phyloP scores from a whole-genome alignment of 441 rosid genomes.

The Syzygium malaccense region DNA sequence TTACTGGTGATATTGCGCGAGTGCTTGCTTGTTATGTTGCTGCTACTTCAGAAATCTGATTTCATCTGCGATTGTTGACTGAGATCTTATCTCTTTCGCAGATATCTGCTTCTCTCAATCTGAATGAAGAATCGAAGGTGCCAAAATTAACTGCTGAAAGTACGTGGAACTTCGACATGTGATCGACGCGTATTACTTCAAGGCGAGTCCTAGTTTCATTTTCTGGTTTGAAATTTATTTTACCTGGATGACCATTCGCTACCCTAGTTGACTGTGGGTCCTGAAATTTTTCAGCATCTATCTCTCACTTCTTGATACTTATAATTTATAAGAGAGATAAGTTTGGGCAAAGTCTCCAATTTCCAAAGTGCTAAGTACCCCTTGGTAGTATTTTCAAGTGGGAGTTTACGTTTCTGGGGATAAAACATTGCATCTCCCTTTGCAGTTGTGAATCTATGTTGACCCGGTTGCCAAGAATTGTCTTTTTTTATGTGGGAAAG shows the following conservation, averaged over 20 bases:
- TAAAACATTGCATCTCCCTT: neutral
- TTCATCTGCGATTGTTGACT: neutral
- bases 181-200: neutral
- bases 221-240: neutral
- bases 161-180: constrained; percentile 13
- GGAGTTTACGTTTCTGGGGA: neutral
- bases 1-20: neutral
- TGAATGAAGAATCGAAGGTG: constrained; percentile 6
- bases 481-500: neutral
- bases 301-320: neutral
- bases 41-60: neutral
- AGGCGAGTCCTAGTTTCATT: constrained; percentile 1
- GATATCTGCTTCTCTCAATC: constrained; percentile 7
- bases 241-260: constrained; percentile 17
- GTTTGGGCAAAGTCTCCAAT: neutral
- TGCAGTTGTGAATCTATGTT: neutral
- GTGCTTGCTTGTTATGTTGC: neutral
- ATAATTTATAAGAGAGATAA: neutral
- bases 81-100: neutral
- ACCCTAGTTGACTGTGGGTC: neutral
- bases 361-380: neutral
- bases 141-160: constrained; percentile 9
- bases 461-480: neutral
- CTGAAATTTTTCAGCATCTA: neutral
- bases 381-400: neutral